Percentiles rank a stretch among this genome's conserved stretches.
phyloP scores from a whole-genome alignment of 1,284 basidiomycete species.

The Schizopora paradoxa region DNA sequence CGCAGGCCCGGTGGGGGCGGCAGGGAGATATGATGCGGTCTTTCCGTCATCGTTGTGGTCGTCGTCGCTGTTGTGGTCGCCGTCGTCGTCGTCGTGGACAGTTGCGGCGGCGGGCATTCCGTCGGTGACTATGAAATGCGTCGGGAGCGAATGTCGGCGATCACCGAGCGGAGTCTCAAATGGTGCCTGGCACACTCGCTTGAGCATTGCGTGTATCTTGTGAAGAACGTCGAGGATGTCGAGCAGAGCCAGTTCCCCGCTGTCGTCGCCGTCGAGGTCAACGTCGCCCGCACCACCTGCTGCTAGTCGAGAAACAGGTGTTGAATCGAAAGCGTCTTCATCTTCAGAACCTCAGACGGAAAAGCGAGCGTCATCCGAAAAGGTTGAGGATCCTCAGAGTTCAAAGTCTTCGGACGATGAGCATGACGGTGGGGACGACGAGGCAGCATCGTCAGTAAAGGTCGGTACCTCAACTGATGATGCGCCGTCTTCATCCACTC shows the following conservation, averaged over 20 bases:
- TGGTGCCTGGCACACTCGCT: not conserved
- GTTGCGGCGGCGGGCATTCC: no score
- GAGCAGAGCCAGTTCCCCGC: conserved; percentile 9
- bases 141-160: not conserved
- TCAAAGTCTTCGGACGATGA: not conserved
- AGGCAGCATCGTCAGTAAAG: not conserved
- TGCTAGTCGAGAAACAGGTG: not conserved
- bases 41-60: conserved; percentile 12
- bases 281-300: not conserved
- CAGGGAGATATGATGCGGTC: conserved; percentile 15
- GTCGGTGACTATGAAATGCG: no score
- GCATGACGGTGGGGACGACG: conserved; percentile 6
- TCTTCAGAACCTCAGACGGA: not conserved
- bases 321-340: not conserved
- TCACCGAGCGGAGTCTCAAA: conserved; percentile 5
- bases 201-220: not conserved
- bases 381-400: conserved; percentile 2
- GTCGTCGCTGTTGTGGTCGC: not conserved
- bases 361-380: conserved; percentile 2
- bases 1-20: conserved; percentile 30
- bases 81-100: no score
- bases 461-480: conserved; percentile 1
- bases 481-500: conserved; percentile 13
- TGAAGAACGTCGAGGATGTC: conserved; percentile 6
- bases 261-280: not conserved